Evolutionary conservation across 2,329 filamentous ascomycete genomes (phyloP), one percentile per base, ranked within the genome.

Genomic region (Cladosporium sp.): DNA sequence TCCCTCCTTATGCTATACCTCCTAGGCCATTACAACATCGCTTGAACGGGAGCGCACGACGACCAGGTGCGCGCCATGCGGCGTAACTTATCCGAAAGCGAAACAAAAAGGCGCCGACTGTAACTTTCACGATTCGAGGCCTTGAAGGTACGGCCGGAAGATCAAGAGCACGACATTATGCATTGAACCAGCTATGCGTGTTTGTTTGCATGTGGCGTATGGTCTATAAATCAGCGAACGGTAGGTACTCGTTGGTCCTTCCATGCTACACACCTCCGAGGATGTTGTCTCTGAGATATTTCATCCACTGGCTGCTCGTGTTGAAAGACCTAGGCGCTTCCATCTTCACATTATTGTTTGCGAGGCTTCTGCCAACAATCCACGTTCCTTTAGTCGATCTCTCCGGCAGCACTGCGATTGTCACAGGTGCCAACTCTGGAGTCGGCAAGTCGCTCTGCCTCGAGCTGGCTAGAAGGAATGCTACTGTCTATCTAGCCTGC

Each of bases 351-450:
- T 21, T 49, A 6, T 32, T 57, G 13, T 26, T 56, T 6, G 49
- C 32, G 6, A n/a, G 51, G 3, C 60, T 63, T n/a, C 25, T 63
- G 1, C 60, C 60, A 13, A 16, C n/a, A 2, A 23, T 49, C 25
- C 13, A 34, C 25, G 51, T 63, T 21, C n/a, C 26, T 7, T 16
- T n/a, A 4, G 16, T 30, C 16, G 48, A 67, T 36, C 64, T 66
- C 48, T 49, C 63, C 1, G 66, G 63, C 28, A 67, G 62, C 23
- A 66, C 60, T 32, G 64, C 64, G 7, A 64, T 71, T 39, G 65
- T 71, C 21, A 71, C 68, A 6, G 69, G 69, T 11, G 65, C 67
- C 5, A 71, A 67, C 58, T 58, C 63, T 23, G 69, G 69, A 28
- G 66, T 70, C 23, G 69, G 69, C 28, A 65, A 65, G 51, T 54